phyloP scores from a whole-genome alignment of 2,329 filamentous ascomycete species.

The Talaromyces sp. region DNA sequence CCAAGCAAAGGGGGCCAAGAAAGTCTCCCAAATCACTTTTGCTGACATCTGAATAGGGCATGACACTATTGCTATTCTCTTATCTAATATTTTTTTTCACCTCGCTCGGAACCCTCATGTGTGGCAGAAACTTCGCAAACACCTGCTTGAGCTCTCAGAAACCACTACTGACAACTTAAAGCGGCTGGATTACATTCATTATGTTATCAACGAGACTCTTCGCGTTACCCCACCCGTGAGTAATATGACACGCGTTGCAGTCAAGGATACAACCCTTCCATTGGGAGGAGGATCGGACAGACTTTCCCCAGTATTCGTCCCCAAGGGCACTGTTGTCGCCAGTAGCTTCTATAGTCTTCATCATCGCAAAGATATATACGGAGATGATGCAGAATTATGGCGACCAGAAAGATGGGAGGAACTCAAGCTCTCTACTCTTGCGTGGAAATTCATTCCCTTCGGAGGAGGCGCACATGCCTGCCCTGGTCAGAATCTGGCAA shows the following conservation, averaged over 20 bases:
- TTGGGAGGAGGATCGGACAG: conserved; percentile 21
- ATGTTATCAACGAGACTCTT: conserved; percentile 16
- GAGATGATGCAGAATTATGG: conserved; percentile 41
- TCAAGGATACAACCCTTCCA: conserved; percentile 16
- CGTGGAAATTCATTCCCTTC: conserved; percentile 39
- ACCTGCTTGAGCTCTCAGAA: conserved; percentile 20
- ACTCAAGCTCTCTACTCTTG: conserved; percentile 45
- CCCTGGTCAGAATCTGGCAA: conserved; percentile 18
- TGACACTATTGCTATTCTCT: conserved; percentile 49
- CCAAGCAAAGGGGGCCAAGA: not conserved
- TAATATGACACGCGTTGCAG: conserved; percentile 44
- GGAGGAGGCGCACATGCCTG: conserved; percentile 23
- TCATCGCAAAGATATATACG: conserved; percentile 53
- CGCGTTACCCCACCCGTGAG: conserved; percentile 51
- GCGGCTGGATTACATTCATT: conserved; percentile 13
- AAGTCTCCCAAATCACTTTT: not conserved
- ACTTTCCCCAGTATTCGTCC: conserved; percentile 56
- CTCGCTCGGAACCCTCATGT: conserved; percentile 25
- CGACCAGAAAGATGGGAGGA: conserved; percentile 45
- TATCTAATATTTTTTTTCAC: conserved; percentile 42
- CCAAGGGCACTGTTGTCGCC: conserved; percentile 59
- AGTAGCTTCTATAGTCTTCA: conserved; percentile 71
- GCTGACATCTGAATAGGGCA: conserved; percentile 37
- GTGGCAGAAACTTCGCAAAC: conserved; percentile 22
- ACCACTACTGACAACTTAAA: conserved; percentile 29